These are phyloP conservation scores for Solanum hybrid DNA, from an alignment of 305 asterid genomes.

Conservation along the genomic window DNA sequence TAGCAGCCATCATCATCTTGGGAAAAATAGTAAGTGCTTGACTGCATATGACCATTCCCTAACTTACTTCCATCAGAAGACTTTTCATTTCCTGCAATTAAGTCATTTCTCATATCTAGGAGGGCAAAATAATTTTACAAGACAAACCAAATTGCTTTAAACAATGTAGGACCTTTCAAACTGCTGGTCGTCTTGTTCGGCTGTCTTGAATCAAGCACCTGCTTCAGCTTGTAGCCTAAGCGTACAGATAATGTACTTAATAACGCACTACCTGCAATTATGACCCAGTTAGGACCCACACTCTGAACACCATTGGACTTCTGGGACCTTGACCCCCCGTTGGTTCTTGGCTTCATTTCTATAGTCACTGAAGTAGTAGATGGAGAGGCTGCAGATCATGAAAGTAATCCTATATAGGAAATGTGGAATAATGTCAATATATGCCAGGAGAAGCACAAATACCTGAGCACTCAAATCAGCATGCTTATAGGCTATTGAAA, in stretches of 20 bases:
- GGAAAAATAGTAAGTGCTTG: constrained; percentile 43
- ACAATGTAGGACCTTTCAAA: constrained; percentile 37
- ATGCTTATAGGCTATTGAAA: not conserved
- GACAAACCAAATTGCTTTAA: not conserved
- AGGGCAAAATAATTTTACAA: not conserved
- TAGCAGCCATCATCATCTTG: constrained; percentile 51
- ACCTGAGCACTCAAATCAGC: not conserved
- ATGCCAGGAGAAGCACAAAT: not conserved
- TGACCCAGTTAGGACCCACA: constrained; percentile 79
- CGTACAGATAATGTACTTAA: constrained; percentile 73
- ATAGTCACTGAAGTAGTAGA: constrained; percentile 7
- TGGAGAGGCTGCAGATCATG: not conserved
- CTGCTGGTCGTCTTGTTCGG: constrained; percentile 28
- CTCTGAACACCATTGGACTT: constrained; percentile 41
- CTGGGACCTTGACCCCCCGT: constrained; percentile 31
- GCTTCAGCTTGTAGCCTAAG: constrained; percentile 80
- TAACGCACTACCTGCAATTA: constrained; percentile 81
- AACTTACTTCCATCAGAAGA: constrained; percentile 36
- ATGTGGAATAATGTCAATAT: constrained; percentile 3
- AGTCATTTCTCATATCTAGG: constrained; percentile 20
- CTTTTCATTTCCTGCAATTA: constrained; percentile 49
- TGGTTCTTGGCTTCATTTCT: constrained; percentile 53
- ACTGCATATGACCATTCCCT: constrained; percentile 47
- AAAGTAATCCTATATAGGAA: constrained; percentile 1
- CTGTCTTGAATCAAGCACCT: constrained; percentile 57